Evolutionary conservation across 495 filamentous ascomycete species (phyloP).

Genomic region (Astrocystis sublimbata): DNA sequence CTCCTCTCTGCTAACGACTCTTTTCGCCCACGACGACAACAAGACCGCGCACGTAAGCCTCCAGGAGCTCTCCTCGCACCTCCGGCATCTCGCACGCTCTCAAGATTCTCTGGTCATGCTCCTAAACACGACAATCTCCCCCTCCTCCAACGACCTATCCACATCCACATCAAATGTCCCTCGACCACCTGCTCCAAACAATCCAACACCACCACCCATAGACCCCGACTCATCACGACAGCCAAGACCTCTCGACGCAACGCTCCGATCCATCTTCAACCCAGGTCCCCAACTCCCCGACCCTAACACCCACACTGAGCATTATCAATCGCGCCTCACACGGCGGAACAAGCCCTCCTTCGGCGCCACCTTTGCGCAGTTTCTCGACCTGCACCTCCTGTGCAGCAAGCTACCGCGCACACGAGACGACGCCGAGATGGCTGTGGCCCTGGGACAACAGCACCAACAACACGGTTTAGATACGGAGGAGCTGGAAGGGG

Average conservation of each 20-base stretch:
- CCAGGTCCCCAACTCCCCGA: background rate
- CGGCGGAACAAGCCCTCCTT: conserved; percentile 42
- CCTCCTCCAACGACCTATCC: background rate
- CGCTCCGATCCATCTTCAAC: conserved; percentile 43
- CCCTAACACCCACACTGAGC: background rate
- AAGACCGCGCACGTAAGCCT: conserved; percentile 36
- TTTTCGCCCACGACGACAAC: conserved; percentile 43
- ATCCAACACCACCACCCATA: background rate
- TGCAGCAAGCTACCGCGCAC: conserved; percentile 40
- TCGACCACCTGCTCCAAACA: background rate
- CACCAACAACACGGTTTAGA: background rate
- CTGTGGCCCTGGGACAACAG: background rate
- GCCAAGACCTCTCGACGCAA: conserved; percentile 22
- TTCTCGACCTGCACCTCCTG: conserved; percentile 47
- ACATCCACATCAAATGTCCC: conserved; percentile 3
- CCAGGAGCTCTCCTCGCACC: conserved; percentile 34
- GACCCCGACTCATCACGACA: background rate
- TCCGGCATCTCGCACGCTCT: conserved; percentile 34
- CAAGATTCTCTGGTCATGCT: conserved; percentile 40
- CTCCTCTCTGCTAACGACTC: conserved; percentile 40
- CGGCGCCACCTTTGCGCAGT: conserved; percentile 43
- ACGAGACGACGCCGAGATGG: conserved; percentile 21
- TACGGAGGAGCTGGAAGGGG: no score
- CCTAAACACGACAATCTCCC: conserved; percentile 41
- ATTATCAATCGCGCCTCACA: background rate